These are phyloP conservation scores for Pythium scleroteichum DNA, from an alignment of 352 stramenopile genomes.

Conservation along the genomic window DNA sequence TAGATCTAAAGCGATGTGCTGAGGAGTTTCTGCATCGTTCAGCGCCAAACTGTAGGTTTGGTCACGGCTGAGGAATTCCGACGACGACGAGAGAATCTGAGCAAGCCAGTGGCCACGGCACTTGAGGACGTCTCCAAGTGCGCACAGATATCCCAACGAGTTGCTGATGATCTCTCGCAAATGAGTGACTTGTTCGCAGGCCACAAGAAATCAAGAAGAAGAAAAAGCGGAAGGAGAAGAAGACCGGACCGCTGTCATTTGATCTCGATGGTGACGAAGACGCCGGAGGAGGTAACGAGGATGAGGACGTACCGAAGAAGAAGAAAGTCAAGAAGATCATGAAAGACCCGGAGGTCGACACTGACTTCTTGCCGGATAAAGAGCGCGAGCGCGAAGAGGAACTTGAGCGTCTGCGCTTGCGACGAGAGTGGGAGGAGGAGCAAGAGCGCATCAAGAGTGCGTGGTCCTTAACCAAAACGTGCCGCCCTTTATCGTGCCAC, in stretches of 20 bases:
- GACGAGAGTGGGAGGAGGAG: slow-evolving; percentile 90
- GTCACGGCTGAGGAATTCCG: slow-evolving; percentile 96
- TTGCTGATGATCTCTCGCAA: too few relatives aligned
- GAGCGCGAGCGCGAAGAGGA: slow-evolving; percentile 86
- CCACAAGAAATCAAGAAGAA: slow-evolving; percentile 49
- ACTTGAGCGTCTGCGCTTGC: slow-evolving; percentile 77
- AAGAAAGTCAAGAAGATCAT: slow-evolving; percentile 69
- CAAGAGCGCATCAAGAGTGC: slow-evolving; percentile 94
- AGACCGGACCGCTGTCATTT: slow-evolving; percentile 71
- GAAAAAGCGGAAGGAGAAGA: slow-evolving; percentile 85
- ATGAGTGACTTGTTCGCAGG: slow-evolving; percentile 19
- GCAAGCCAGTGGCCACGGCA: slow-evolving; percentile 42
- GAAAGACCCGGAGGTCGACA: slow-evolving; percentile 95
- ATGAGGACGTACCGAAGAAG: slow-evolving; percentile 15
- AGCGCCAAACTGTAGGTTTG: slow-evolving; percentile 89
- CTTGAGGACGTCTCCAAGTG: slow-evolving; percentile 12
- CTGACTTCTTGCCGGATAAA: slow-evolving; percentile 94
- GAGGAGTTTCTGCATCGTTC: neutral
- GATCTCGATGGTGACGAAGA: slow-evolving; percentile 81
- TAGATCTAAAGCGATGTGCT: neutral
- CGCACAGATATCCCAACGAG: neutral
- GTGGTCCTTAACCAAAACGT: too few relatives aligned
- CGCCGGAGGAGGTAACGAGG: slow-evolving; percentile 17
- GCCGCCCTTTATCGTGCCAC: too few relatives aligned
- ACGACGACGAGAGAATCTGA: slow-evolving; percentile 80